Evolutionary conservation across 2,329 filamentous ascomycete genomes (phyloP).

Genomic region (Phoma herbarum): DNA sequence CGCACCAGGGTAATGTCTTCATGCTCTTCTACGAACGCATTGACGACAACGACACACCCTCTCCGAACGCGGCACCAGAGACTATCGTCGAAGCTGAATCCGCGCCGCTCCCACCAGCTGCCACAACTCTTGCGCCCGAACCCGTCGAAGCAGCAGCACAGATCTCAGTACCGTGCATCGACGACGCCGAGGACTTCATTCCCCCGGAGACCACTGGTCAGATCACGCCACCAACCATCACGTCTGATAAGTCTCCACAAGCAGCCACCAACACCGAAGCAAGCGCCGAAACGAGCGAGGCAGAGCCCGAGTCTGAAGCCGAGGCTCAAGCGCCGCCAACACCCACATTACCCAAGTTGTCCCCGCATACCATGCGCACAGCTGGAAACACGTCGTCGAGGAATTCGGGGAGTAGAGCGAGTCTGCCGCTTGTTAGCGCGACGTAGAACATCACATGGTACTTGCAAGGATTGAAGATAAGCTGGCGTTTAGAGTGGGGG

Average conservation of each 20-base stretch:
- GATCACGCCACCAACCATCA: background rate
- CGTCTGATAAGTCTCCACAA: background rate
- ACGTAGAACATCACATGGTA: no score
- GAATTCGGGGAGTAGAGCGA: conserved; percentile 29
- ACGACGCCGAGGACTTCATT: conserved; percentile 20
- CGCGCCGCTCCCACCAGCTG: conserved; percentile 33
- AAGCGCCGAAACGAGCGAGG: conserved; percentile 31
- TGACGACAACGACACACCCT: conserved; percentile 25
- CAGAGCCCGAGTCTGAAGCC: conserved; percentile 26
- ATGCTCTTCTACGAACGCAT: conserved; percentile 93
- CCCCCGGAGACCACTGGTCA: conserved; percentile 22
- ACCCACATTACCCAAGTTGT: conserved; percentile 22
- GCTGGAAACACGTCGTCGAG: conserved; percentile 30
- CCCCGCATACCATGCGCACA: conserved; percentile 41
- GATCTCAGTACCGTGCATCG: conserved; percentile 33
- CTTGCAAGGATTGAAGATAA: no score
- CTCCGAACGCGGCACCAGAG: background rate
- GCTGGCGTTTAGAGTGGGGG: background rate
- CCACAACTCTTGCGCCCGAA: background rate
- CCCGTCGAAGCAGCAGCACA: conserved; percentile 22
- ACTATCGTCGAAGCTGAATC: conserved; percentile 15
- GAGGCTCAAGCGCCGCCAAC: conserved; percentile 20
- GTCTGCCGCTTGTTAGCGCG: conserved; percentile 56
- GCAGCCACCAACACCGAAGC: conserved; percentile 9
- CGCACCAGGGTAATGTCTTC: conserved; percentile 83